Evolutionary conservation across 2,329 filamentous ascomycete species (phyloP), one percentile per base, ranked within the genome.

Genomic region (Fusarium lyarnte): DNA sequence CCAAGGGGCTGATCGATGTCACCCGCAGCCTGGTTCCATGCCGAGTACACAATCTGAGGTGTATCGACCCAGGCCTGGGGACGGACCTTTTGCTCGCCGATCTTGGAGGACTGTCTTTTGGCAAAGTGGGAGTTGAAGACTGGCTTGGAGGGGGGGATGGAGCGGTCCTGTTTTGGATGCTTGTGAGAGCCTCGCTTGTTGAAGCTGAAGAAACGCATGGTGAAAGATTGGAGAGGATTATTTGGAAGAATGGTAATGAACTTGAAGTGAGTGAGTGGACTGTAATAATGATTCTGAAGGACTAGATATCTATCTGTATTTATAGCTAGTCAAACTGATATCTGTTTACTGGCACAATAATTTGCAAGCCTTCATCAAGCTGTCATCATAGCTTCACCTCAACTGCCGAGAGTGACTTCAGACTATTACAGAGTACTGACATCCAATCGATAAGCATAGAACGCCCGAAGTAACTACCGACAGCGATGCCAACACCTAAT

Each of bases 131-230:
- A 17, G 5, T 27, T 52, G 9, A 17, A 9, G 13, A 4, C 23
- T 27, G 49, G 33, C 10, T 38, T 52, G 2, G 31, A 1, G 2
- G 13, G 7, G 9, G 33, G 23, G 13, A 52, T 8, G 2, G 23
- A 7, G 23, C 23, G 49, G 12, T 38, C 33, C 19, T 12, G 27
- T 11, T 27, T 38, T 5, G 19, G 6, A 17, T 27, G 33, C 23
- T 38, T 52, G 19, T 25, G 33, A 27, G 49, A 27, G 19, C 21
- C 33, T 52, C 49, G 23, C 33, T 52, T 52, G 5, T 25, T 52
- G 13, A 36, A 38, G 49, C 14, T 52, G 49, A 52, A 52, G 49
- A 52, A 52, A 12, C 33, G 33, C 49, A 52, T 52, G 33, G 2
- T 27, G 33, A 38, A 38, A 7, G 23, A 52, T 17, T 36, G 17